Evolutionary conservation across 352 stramenopile species (phyloP).

Genomic region (Hyaloperonospora arabidopsidis): DNA sequence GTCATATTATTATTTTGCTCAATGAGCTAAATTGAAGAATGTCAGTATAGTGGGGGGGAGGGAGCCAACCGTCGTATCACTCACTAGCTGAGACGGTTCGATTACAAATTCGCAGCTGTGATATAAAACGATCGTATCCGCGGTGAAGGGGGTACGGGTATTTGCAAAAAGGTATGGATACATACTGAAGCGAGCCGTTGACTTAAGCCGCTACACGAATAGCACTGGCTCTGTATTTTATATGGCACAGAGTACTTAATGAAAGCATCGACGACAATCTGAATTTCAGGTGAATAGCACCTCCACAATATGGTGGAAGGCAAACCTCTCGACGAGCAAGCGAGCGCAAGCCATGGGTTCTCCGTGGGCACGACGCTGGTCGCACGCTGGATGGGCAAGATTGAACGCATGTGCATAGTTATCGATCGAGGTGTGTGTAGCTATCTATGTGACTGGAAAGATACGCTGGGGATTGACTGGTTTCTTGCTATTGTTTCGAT

Average conservation of each 20-base stretch:
- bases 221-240: too few relatives aligned
- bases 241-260: too few relatives aligned
- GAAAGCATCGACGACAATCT: too few relatives aligned
- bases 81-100: too few relatives aligned
- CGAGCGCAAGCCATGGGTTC: conserved; percentile 30
- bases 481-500: too few relatives aligned
- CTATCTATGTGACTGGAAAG: not conserved
- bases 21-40: conserved; percentile 8
- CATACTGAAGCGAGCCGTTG: not conserved
- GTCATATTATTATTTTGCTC: conserved; percentile 10
- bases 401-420: conserved; percentile 73
- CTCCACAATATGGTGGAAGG: conserved; percentile 3
- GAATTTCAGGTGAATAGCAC: not conserved
- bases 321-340: conserved; percentile 10
- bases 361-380: conserved; percentile 54
- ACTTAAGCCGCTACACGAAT: too few relatives aligned
- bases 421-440: conserved; percentile 59
- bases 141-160: too few relatives aligned
- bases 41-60: conserved; percentile 1
- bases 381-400: conserved; percentile 68
- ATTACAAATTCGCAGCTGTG: too few relatives aligned
- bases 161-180: not conserved
- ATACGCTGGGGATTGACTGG: too few relatives aligned
- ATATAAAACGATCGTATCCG: too few relatives aligned
- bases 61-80: too few relatives aligned